Evolutionary conservation across 2,329 filamentous ascomycete genomes (phyloP).

Genomic region (Pseudogymnoascus sp.): DNA sequence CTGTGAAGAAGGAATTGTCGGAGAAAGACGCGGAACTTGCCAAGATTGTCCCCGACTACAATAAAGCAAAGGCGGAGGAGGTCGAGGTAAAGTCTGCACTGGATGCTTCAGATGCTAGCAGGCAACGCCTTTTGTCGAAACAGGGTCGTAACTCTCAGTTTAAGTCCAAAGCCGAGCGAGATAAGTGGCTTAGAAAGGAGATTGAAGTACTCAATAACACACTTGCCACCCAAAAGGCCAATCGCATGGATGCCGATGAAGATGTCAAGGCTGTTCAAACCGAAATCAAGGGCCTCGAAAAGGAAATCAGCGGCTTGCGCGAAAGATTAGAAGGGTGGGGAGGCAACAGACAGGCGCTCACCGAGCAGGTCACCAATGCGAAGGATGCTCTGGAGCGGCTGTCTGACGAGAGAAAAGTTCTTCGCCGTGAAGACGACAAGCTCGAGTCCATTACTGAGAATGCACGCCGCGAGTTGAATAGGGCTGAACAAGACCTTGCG

Average conservation of each 20-base stretch:
- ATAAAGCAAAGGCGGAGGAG: constrained; percentile 64
- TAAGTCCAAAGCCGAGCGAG: constrained; percentile 78
- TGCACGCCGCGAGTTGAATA: constrained; percentile 66
- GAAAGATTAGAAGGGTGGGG: constrained; percentile 71
- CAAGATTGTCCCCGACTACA: constrained; percentile 68
- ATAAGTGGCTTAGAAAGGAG: constrained; percentile 71
- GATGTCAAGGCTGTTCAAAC: constrained; percentile 65
- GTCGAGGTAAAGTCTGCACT: constrained; percentile 61
- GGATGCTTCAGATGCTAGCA: constrained; percentile 64
- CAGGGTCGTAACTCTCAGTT: constrained; percentile 85
- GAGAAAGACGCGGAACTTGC: constrained; percentile 69
- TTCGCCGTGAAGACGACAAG: constrained; percentile 85
- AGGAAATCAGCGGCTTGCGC: constrained; percentile 61
- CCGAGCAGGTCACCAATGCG: constrained; percentile 65
- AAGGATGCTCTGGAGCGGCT: constrained; percentile 72
- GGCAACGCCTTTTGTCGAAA: constrained; percentile 79
- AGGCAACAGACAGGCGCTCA: constrained; percentile 61
- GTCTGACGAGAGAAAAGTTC: constrained; percentile 75
- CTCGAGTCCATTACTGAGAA: constrained; percentile 69
- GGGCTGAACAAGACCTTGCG: constrained; percentile 67
- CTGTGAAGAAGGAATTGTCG: constrained; percentile 65
- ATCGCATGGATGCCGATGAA: constrained; percentile 74
- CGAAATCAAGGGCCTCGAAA: constrained; percentile 64
- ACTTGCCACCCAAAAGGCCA: constrained; percentile 72
- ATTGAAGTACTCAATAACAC: constrained; percentile 72